Conservation (phyloP, 2,329 filamentous ascomycete species). For the Diplodia intermedia region DNA sequence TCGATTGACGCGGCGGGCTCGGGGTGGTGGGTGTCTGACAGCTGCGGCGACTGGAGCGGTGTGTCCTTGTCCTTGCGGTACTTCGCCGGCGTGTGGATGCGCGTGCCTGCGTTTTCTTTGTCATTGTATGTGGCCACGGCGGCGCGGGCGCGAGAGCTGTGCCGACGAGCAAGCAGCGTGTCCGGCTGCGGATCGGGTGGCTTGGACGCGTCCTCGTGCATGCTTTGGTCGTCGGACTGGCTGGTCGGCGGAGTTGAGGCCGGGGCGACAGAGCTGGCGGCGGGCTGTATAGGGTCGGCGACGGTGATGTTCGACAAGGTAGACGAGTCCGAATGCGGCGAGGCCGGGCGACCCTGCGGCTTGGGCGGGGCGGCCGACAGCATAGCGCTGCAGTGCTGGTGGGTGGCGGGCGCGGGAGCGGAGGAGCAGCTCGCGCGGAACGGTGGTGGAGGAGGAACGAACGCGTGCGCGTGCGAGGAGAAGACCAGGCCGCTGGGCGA, state of each 20-base stretch:
- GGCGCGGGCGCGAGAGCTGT: constrained; percentile 62
- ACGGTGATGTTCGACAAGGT: constrained; percentile 53
- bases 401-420: constrained; percentile 15
- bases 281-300: constrained; percentile 41
- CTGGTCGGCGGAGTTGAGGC: constrained; percentile 71
- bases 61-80: constrained; percentile 43
- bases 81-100: constrained; percentile 62
- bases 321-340: constrained; percentile 42
- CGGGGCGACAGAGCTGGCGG: constrained; percentile 57
- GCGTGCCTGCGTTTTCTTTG: constrained; percentile 67
- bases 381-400: constrained; percentile 19
- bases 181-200: constrained; percentile 3
- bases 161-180: constrained; percentile 38
- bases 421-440: constrained; percentile 28
- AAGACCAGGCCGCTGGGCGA: constrained; percentile 19
- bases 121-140: constrained; percentile 71
- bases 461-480: constrained; percentile 31
- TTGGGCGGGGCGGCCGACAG: constrained; percentile 17
- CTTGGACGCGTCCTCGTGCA: constrained; percentile 50
- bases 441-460: constrained; percentile 16
- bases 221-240: constrained; percentile 66
- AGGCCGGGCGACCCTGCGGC: constrained; percentile 17
- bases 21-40: constrained; percentile 36
- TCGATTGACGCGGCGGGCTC: constrained; percentile 39
- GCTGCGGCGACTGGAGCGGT: constrained; percentile 20